Evolutionary conservation across 1,284 basidiomycete genomes (phyloP).

Genomic region (Tremellales sp.): DNA sequence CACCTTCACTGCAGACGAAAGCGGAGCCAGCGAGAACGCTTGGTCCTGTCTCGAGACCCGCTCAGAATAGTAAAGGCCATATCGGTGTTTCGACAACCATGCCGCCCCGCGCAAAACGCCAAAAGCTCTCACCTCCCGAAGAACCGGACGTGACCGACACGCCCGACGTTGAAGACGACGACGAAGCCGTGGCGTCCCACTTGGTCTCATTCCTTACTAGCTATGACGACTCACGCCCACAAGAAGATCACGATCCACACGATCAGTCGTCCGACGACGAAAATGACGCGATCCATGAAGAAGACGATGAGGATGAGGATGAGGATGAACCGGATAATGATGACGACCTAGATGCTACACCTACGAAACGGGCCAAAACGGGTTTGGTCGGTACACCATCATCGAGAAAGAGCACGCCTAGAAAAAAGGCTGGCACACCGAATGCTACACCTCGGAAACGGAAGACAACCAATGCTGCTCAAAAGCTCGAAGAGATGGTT

Average conservation of each 20-base stretch:
- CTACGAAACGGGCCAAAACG: conserved; percentile 17
- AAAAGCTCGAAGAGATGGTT: conserved; percentile 5
- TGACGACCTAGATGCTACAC: conserved; percentile 12
- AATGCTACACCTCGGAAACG: conserved; percentile 6
- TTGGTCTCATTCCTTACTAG: conserved; percentile 43
- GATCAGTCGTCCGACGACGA: conserved; percentile 24
- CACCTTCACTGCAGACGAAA: too few species aligned
- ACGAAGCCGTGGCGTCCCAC: conserved; percentile 25
- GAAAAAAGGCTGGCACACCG: conserved; percentile 2
- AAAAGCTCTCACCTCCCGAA: background rate
- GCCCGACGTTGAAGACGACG: conserved; percentile 6
- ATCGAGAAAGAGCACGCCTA: background rate
- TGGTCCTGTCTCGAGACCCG: too few species aligned
- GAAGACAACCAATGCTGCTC: background rate
- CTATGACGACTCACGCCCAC: conserved; percentile 23
- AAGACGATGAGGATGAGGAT: conserved; percentile 24
- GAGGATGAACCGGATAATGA: conserved; percentile 20
- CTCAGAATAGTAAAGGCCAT: too few species aligned
- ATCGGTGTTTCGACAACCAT: background rate
- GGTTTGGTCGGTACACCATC: conserved; percentile 7
- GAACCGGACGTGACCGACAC: conserved; percentile 2
- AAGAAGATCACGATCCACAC: conserved; percentile 3
- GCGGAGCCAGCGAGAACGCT: too few species aligned
- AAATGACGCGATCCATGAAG: conserved; percentile 18
- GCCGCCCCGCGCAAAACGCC: conserved; percentile 1